Evolutionary conservation across 169 alveolate species (phyloP).

Genomic region (Amoebophrya sp.): DNA sequence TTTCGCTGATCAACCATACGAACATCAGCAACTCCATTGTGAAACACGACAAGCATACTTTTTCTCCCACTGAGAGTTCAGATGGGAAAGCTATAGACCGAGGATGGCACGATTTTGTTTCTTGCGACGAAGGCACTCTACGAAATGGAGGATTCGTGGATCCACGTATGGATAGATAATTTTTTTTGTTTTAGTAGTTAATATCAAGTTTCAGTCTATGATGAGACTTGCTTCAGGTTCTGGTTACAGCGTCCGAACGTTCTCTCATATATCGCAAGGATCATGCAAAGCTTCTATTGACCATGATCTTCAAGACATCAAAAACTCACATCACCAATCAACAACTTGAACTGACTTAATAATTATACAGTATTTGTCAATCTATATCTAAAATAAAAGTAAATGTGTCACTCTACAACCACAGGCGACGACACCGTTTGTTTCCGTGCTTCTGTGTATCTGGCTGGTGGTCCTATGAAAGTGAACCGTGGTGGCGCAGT

Average conservation of each 20-base stretch:
- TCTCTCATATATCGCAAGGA: not conserved
- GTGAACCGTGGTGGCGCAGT: not conserved
- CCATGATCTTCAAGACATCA: no score
- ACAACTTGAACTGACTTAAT: not conserved
- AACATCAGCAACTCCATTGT: conserved; percentile 42
- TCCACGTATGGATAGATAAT: not conserved
- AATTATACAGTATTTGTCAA: not conserved
- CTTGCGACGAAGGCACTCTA: conserved; percentile 42
- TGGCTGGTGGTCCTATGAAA: conserved; percentile 47
- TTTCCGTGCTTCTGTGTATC: conserved; percentile 45
- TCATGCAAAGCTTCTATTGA: no score
- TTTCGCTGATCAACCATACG: conserved; percentile 38
- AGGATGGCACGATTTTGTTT: conserved; percentile 49
- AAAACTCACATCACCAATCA: no score
- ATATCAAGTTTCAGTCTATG: not conserved
- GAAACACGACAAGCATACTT: conserved; percentile 49
- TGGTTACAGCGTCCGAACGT: not conserved
- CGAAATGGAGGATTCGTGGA: conserved; percentile 46
- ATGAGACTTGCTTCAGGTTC: not conserved
- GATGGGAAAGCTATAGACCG: conserved; percentile 49
- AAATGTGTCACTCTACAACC: no score
- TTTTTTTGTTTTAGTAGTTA: no score
- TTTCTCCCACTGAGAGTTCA: conserved; percentile 42
- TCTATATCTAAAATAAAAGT: not conserved
- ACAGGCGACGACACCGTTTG: conserved; percentile 49